Evolutionary conservation across 169 alveolate genomes (phyloP), one percentile per base, ranked within the genome.

Genomic region (Eimeria acervulina): DNA sequence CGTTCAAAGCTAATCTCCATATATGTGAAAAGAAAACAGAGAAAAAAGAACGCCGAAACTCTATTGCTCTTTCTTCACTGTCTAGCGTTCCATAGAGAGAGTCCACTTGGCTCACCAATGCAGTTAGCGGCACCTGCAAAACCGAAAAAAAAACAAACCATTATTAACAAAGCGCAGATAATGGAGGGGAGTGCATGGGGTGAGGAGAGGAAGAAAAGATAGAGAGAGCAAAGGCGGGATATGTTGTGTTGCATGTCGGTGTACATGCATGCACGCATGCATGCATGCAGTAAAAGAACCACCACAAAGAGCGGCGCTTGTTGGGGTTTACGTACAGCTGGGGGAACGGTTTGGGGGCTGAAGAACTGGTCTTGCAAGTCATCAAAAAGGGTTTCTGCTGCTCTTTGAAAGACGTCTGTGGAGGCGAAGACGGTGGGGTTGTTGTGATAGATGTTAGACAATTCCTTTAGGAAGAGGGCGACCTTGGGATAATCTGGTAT

Each of bases 321-420:
- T 28, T 8, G 33, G 76, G 76, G 76, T 66, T 2, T 38, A 38
- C 89, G 89, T 78, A 78, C 89, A 40, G 44, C 61, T 21, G 89
- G 68, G 12, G 89, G 89, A n/a, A 78, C 31, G 12, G 66, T 63
- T 15, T n/a, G 31, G 12, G 89, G 89, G 66, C 66, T 78, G 89
- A 10, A 40, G 89, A 78, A 78, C 89, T 38, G 59, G 5, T 19
- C 13, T 31, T 78, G 68, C n/a, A 78, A 26, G 59, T 8, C 13
- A 5, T 42, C 44, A 13, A 78, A 78, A 38, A 78, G 23, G 40
- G 55, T 1, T 12, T 38, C 55, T 13, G 36, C 26, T 15, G 89
- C 61, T 26, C 33, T 33, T 15, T 19, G 89, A 40, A 78, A 78
- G 36, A 78, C 61, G 38, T 78, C 89, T 28, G 66, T 8, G 89